phyloP scores from a whole-genome alignment of 2,329 filamentous ascomycete species.

The Laburnicola sp. region DNA sequence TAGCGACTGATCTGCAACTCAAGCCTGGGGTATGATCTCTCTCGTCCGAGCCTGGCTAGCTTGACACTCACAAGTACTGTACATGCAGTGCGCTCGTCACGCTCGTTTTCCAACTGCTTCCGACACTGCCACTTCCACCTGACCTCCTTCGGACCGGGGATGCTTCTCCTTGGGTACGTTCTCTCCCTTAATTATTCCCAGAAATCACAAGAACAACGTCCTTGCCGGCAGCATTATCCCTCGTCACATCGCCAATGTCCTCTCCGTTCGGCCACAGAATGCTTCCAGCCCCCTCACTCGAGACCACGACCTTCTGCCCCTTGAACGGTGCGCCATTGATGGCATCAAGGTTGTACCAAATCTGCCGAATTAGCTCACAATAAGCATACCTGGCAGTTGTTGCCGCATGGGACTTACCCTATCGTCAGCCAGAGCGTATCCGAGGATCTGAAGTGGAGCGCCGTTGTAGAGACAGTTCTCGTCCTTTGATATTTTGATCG shows the following conservation, averaged over 20 bases:
- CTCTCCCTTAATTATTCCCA: conserved; percentile 12
- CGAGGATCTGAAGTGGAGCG: conserved; percentile 27
- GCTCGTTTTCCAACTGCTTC: too few species aligned
- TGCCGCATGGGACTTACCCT: too few species aligned
- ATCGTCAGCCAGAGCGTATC: conserved; percentile 28
- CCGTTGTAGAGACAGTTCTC: conserved; percentile 24
- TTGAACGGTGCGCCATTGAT: conserved; percentile 35
- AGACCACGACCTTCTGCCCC: conserved; percentile 27
- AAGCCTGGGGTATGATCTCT: not conserved
- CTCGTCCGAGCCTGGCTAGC: not conserved
- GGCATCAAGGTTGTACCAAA: conserved; percentile 32
- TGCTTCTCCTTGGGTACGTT: too few species aligned
- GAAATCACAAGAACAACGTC: conserved; percentile 31
- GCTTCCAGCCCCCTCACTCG: conserved; percentile 18
- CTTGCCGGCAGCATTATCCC: conserved; percentile 17
- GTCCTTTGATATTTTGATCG: conserved; percentile 32
- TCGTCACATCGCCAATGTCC: conserved; percentile 23
- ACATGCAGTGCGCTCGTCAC: too few species aligned
- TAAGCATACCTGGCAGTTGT: too few species aligned
- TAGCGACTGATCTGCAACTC: conserved; percentile 4
- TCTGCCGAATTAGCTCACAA: too few species aligned
- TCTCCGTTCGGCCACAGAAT: conserved; percentile 31
- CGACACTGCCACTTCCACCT: too few species aligned
- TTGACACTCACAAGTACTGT: too few species aligned
- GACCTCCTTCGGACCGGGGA: too few species aligned